Conservation (phyloP, 2,329 filamentous ascomycete genomes). For the Scedosporium aurantiacum region DNA sequence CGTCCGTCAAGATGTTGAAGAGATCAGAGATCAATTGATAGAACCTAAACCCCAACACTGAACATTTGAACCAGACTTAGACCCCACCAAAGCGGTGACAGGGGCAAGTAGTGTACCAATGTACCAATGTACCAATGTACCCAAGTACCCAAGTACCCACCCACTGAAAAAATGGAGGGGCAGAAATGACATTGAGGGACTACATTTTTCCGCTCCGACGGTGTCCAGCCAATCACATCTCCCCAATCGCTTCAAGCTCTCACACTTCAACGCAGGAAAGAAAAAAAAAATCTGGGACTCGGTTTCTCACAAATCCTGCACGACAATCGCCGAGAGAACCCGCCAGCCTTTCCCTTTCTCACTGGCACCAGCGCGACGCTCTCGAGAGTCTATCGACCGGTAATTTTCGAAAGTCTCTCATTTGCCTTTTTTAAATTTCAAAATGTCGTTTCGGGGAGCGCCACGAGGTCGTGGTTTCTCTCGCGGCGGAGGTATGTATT, state of each 20-base stretch:
- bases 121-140: neutral
- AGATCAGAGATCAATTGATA: too few relatives aligned
- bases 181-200: neutral
- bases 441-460: slow-evolving; percentile 29
- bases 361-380: neutral
- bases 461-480: slow-evolving; percentile 21
- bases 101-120: neutral
- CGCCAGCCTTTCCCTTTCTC: neutral
- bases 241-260: slow-evolving; percentile 3
- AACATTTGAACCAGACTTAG: neutral
- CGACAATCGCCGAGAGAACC: neutral
- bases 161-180: neutral
- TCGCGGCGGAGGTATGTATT: slow-evolving; percentile 23
- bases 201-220: slow-evolving; percentile 4
- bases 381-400: neutral
- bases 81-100: neutral
- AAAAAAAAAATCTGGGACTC: slow-evolving; percentile 2
- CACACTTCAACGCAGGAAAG: neutral
- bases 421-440: slow-evolving; percentile 8
- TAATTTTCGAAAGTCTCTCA: neutral
- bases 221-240: neutral
- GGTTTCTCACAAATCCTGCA: neutral
- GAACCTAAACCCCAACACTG: too few relatives aligned
- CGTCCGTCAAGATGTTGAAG: too few relatives aligned
- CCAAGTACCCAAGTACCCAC: neutral